A percentile compares a stretch with the other conserved stretches of the same genome.
Conservation (phyloP, 495 filamentous ascomycete species). For the Penicillium subrubescens region DNA sequence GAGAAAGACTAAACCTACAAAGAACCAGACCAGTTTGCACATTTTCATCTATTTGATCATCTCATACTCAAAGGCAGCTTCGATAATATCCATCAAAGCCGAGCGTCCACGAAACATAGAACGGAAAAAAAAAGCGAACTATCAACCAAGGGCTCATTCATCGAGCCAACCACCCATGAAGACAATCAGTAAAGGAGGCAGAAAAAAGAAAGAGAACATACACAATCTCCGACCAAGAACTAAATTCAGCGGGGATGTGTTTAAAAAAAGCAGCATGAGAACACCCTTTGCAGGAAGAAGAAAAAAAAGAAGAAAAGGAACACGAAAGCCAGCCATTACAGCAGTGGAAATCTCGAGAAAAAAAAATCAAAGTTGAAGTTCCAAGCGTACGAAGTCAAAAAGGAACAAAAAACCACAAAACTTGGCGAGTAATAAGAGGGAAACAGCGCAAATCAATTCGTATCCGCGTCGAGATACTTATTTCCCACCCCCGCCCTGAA, state of each 20-base stretch:
- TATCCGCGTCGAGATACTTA: slow-evolving; percentile 28
- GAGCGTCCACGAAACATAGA: not conserved
- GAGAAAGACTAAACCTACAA: not conserved
- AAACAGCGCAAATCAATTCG: slow-evolving; percentile 26
- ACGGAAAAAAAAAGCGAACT: not conserved
- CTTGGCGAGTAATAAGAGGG: slow-evolving; percentile 7
- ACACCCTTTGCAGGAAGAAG: slow-evolving; percentile 13
- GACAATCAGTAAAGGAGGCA: not conserved
- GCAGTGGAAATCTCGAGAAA: slow-evolving; percentile 26
- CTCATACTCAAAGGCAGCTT: not conserved
- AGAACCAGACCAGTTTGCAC: not conserved
- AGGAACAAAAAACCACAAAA: slow-evolving; percentile 25
- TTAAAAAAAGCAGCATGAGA: not conserved
- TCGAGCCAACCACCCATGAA: slow-evolving; percentile 9
- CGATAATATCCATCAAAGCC: not conserved
- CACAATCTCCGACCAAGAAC: slow-evolving; percentile 4
- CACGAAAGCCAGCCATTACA: slow-evolving; percentile 30
- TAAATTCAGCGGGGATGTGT: not conserved
- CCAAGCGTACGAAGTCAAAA: slow-evolving; percentile 7
- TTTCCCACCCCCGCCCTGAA: slow-evolving; percentile 37
- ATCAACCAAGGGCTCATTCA: slow-evolving; percentile 11
- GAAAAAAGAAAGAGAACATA: slow-evolving; percentile 7
- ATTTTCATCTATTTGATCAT: slow-evolving; percentile 26
- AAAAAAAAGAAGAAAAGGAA: slow-evolving; percentile 5
- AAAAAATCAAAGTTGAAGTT: slow-evolving; percentile 7